phyloP scores from a whole-genome alignment of 148 eudicot genomes.

The Silene uniflora region DNA sequence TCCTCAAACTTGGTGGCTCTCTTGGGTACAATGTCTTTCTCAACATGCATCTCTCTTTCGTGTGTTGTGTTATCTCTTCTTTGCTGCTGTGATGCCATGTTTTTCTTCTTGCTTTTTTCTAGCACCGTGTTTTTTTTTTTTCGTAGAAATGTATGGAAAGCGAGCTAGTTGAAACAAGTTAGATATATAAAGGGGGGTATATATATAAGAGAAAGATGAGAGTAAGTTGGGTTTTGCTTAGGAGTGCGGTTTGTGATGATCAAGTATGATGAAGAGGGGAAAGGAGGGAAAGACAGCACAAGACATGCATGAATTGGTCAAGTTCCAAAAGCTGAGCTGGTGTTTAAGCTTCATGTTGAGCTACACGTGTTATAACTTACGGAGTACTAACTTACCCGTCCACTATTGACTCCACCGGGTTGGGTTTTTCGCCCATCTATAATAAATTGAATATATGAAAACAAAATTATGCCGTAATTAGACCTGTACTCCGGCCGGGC shows the following conservation, averaged over 20 bases:
- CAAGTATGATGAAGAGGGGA: background rate
- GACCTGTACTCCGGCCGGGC: too few species aligned
- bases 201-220: background rate
- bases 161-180: background rate
- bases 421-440: too few species aligned
- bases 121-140: too few species aligned
- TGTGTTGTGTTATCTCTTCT: slow-evolving; percentile 45
- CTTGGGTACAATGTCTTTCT: slow-evolving; percentile 53
- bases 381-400: too few species aligned
- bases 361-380: slow-evolving; percentile 17
- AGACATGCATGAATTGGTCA: slow-evolving; percentile 12
- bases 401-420: too few species aligned
- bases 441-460: too few species aligned
- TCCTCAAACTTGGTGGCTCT: slow-evolving; percentile 43
- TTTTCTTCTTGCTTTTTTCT: background rate
- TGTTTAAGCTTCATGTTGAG: slow-evolving; percentile 15
- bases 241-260: slow-evolving; percentile 14
- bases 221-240: background rate
- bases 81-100: slow-evolving; percentile 60
- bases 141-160: background rate
- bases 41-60: slow-evolving; percentile 37
- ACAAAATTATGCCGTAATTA: too few species aligned
- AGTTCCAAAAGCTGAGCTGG: slow-evolving; percentile 1
- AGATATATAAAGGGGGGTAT: background rate
- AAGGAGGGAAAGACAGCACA: background rate